These are phyloP conservation scores for Blastocystis sp. DNA, from an alignment of 352 stramenopile genomes.

Conservation along the genomic window DNA sequence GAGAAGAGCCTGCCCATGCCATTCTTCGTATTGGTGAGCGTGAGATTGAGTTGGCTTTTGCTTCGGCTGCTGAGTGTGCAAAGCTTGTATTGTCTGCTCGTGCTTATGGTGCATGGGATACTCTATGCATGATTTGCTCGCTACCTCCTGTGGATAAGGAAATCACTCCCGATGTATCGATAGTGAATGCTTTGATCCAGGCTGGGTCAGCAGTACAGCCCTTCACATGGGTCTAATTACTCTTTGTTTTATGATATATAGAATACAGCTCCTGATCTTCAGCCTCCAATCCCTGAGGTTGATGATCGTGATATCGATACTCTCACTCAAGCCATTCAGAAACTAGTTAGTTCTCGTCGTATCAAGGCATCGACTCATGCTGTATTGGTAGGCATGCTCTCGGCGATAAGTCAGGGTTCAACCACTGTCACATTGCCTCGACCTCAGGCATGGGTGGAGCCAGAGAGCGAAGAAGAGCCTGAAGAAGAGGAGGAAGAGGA, in stretches of 20 bases:
- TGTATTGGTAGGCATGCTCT: conserved; percentile 46
- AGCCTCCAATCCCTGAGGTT: conserved; percentile 10
- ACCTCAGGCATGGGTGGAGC: conserved; percentile 54
- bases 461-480: conserved; percentile 46
- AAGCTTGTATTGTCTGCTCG: conserved; percentile 20
- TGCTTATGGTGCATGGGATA: conserved; percentile 59
- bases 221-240: conserved; percentile 15
- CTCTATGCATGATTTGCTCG: conserved; percentile 63
- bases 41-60: conserved; percentile 13
- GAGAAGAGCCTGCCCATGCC: neutral
- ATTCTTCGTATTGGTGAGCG: neutral
- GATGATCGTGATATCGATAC: conserved; percentile 18
- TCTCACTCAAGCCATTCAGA: neutral
- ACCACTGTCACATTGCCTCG: neutral
- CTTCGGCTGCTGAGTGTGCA: neutral
- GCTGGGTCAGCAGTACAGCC: conserved; percentile 18
- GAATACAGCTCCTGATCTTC: neutral
- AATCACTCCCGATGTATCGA: conserved; percentile 19
- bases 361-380: conserved; percentile 47
- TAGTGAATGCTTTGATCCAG: conserved; percentile 50
- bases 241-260: neutral
- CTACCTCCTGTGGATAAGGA: conserved; percentile 55
- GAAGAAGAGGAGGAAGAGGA: conserved; percentile 40
- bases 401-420: conserved; percentile 28
- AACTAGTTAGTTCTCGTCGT: neutral